These are phyloP conservation scores for Solanum chmielewskii DNA, from an alignment of 257 asterid genomes.

Conservation along the genomic window DNA sequence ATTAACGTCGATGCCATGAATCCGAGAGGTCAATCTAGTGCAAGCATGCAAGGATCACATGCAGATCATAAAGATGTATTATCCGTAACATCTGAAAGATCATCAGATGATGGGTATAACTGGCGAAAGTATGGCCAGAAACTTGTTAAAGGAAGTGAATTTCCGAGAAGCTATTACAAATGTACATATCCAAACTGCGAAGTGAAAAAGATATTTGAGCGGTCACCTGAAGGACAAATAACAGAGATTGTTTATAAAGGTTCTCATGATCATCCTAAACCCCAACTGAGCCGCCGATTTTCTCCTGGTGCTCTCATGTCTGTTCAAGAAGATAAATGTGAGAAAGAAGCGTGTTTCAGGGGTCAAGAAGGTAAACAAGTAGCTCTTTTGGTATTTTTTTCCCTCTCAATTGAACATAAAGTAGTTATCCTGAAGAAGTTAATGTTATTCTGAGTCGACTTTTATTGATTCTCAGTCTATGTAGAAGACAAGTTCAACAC, in stretches of 20 bases:
- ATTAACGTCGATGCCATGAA: slow-evolving; percentile 23
- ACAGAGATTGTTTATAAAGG: slow-evolving; percentile 39
- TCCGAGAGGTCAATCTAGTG: slow-evolving; percentile 17
- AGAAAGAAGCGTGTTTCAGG: slow-evolving; percentile 29
- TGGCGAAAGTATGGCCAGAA: slow-evolving; percentile 19
- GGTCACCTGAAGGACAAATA: slow-evolving; percentile 1
- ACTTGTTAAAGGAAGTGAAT: slow-evolving; percentile 12
- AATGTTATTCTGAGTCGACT: not conserved
- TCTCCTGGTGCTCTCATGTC: slow-evolving; percentile 64
- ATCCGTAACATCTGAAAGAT: slow-evolving; percentile 52
- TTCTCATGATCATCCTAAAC: slow-evolving; percentile 4
- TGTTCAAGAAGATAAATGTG: slow-evolving; percentile 65
- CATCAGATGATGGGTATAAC: slow-evolving; percentile 24
- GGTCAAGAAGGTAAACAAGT: slow-evolving; percentile 57
- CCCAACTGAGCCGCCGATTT: slow-evolving; percentile 52
- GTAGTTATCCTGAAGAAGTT: not conserved
- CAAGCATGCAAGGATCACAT: slow-evolving; percentile 27
- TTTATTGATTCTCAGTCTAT: slow-evolving; percentile 1
- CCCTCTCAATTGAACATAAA: not conserved
- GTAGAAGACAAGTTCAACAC: slow-evolving; percentile 42
- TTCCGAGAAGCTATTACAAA: slow-evolving; percentile 16
- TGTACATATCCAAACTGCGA: slow-evolving; percentile 6
- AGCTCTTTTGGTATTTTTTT: not conserved
- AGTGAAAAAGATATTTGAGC: slow-evolving; percentile 18
- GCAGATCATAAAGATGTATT: slow-evolving; percentile 25